phyloP scores from a whole-genome alignment of 805 yeast species.

The Saturnispora bothae region DNA sequence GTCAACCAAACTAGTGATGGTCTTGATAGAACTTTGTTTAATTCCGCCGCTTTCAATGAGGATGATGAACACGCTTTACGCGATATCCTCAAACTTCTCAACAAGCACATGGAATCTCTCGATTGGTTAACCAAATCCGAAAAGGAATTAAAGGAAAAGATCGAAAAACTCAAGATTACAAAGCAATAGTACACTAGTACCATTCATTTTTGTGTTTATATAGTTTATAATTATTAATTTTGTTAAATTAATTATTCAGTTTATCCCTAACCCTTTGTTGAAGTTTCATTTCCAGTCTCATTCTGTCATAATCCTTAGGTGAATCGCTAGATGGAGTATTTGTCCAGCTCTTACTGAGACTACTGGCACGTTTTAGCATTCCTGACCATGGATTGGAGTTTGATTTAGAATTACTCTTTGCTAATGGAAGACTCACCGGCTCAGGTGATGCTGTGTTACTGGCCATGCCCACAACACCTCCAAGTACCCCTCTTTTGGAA shows the following conservation, averaged over 20 bases:
- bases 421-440: no score
- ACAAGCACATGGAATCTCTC: conserved; percentile 81
- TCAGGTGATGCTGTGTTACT: neutral
- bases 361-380: conserved; percentile 5
- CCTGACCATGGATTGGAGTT: conserved; percentile 3
- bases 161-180: conserved; percentile 31
- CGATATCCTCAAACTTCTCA: conserved; percentile 71
- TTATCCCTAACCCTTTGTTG: conserved; percentile 32
- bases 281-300: conserved; percentile 37
- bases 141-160: conserved; percentile 51
- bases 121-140: conserved; percentile 78
- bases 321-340: conserved; percentile 13
- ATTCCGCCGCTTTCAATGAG: conserved; percentile 16
- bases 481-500: conserved; percentile 5
- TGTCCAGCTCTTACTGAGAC: conserved; percentile 4
- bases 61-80: conserved; percentile 34
- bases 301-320: conserved; percentile 32
- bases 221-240: no score
- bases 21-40: conserved; percentile 50
- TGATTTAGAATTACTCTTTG: neutral
- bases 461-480: conserved; percentile 4
- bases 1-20: conserved; percentile 76
- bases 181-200: conserved; percentile 3
- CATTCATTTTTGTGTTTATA: neutral
- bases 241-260: conserved; percentile 21